phyloP scores from a whole-genome alignment of 768 basidiomycete species.

The Krasilnikovozyma curviuscula region DNA sequence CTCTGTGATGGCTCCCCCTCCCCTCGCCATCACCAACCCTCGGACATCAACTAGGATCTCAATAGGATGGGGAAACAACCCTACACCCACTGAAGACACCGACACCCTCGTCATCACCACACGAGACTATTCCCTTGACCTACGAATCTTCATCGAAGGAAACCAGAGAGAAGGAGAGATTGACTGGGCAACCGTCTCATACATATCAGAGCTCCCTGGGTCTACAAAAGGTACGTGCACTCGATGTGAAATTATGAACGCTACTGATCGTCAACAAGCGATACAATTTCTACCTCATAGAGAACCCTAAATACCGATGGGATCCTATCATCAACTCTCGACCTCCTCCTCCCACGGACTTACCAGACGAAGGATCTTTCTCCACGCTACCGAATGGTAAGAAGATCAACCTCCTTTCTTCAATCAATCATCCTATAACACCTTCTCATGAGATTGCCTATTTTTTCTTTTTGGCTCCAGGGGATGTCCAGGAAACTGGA shows the following conservation, averaged over 20 bases:
- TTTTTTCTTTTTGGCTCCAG: too few relatives aligned
- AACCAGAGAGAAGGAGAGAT: constrained; percentile 9
- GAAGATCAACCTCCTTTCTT: too few relatives aligned
- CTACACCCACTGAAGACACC: constrained; percentile 16
- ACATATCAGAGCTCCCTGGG: constrained; percentile 11
- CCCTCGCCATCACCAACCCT: too few relatives aligned
- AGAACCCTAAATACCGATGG: constrained; percentile 14
- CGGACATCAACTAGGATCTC: too few relatives aligned
- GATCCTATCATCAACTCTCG: constrained; percentile 16
- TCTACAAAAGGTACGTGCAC: constrained; percentile 14
- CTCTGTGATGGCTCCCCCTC: too few relatives aligned
- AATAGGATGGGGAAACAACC: too few relatives aligned
- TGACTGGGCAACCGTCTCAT: constrained; percentile 15
- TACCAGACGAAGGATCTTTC: constrained; percentile 16
- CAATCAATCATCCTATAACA: too few relatives aligned
- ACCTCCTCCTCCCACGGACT: constrained; percentile 8
- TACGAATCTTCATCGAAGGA: constrained; percentile 12
- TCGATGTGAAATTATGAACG: too few relatives aligned
- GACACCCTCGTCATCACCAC: constrained; percentile 19
- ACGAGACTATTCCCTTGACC: constrained; percentile 13
- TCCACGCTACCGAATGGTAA: constrained; percentile 12
- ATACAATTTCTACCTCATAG: constrained; percentile 1
- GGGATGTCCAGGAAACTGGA: constrained; percentile 14
- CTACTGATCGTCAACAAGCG: too few relatives aligned
- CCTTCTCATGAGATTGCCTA: too few relatives aligned